Conservation (phyloP, 495 filamentous ascomycete genomes). For the Aspergillus avenaceus region DNA sequence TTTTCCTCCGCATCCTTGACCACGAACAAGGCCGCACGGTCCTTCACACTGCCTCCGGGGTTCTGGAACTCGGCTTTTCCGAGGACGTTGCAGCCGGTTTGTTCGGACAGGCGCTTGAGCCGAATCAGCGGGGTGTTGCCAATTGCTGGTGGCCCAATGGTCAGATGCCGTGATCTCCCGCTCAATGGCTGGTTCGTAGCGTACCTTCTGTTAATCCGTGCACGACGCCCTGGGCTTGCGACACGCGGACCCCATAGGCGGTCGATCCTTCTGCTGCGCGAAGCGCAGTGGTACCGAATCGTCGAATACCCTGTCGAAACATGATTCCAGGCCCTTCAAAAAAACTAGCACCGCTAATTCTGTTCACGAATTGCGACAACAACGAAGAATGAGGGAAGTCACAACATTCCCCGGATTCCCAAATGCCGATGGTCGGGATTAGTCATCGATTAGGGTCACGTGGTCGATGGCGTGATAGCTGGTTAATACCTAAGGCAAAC, state of each 20-base stretch:
- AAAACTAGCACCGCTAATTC: constrained; percentile 6
- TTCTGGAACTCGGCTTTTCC: constrained; percentile 99
- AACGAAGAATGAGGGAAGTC: constrained; percentile 6
- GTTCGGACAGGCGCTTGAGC: constrained; percentile 78
- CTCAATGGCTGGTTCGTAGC: constrained; percentile 3
- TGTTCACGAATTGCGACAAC: constrained; percentile 1
- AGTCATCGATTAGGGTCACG: constrained; percentile 16
- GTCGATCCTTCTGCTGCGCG: constrained; percentile 52
- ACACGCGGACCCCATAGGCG: constrained; percentile 60
- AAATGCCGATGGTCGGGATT: constrained; percentile 20
- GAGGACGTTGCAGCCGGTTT: constrained; percentile 91
- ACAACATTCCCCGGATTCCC: constrained; percentile 7
- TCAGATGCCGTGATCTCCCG: neutral
- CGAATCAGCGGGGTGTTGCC: constrained; percentile 95
- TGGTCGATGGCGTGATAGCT: constrained; percentile 23
- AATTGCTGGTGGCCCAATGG: constrained; percentile 60
- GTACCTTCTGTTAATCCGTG: constrained; percentile 85
- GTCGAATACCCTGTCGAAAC: constrained; percentile 54
- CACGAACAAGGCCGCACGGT: constrained; percentile 91
- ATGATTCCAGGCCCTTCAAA: constrained; percentile 29
- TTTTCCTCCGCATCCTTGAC: constrained; percentile 89
- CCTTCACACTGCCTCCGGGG: constrained; percentile 93
- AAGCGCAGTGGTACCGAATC: constrained; percentile 52
- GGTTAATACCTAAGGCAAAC: too few relatives aligned
- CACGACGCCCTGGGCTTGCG: constrained; percentile 77